Evolutionary conservation across 768 basidiomycete genomes (phyloP), one percentile per base, ranked within the genome.

Genomic region (Cystofilobasidium ferigula): DNA sequence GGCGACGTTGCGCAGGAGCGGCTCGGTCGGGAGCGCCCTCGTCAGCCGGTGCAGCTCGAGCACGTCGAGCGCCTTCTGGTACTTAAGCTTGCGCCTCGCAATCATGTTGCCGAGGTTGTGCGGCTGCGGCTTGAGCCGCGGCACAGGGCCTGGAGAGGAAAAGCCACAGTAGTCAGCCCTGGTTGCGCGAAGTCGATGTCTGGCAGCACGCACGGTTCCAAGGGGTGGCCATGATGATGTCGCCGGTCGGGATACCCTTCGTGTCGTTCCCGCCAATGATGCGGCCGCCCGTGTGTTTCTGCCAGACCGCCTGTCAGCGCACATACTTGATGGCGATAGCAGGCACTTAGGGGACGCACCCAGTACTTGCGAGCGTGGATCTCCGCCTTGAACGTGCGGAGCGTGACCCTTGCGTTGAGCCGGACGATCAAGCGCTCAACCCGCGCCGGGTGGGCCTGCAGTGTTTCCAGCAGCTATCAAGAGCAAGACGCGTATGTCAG

Each of bases 111-210:
- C 26, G 4, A 59, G 3, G 20, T 36, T 38, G 58, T 59, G 58
- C 42, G 58, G 58, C 36, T 59, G 58, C 13, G 58, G 58, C 40
- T 59, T 59, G 40, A 59, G 42, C 40, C 32, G 8, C n/a, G 58
- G 58, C 4, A 54, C 6, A 12, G 51, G 51, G 3, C 6, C 51
- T 54, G 51, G 28, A 30, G 28, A 32, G 16, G 26, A 22, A 14
- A 53, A 14, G 43, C 10, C 43, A 10, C 8, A n/a, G n/a, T n/a
- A n/a, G n/a, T n/a, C n/a, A n/a, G n/a, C n/a, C n/a, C n/a, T n/a
- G n/a, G n/a, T n/a, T n/a, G n/a, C n/a, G n/a, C 28, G 30, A 32
- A 28, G 14, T 9, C 14, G 16, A 20, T n/a, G n/a, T n/a, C n/a
- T n/a, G n/a, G n/a, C n/a, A 22, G 28, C 28, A 54, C 51, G 30